phyloP scores from a whole-genome alignment of 202 grass and related monocot genomes.

The Schoenoplectus tabernaemontani region DNA sequence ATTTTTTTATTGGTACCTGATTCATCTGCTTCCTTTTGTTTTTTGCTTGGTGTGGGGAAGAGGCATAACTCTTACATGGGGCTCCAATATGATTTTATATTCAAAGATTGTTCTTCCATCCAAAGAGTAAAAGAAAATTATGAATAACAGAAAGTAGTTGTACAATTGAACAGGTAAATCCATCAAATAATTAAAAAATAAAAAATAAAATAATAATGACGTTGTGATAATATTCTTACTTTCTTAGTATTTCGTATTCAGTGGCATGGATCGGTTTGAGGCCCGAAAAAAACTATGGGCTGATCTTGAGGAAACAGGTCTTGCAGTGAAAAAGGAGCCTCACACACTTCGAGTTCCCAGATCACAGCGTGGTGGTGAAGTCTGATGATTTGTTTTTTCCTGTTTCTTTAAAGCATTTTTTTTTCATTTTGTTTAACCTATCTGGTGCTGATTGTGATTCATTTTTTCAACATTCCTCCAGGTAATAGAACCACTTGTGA shows the following conservation, averaged over 20 bases:
- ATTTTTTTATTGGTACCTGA: background rate
- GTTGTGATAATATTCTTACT: slow-evolving; percentile 14
- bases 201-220: background rate
- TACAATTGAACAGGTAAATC: background rate
- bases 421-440: slow-evolving; percentile 9
- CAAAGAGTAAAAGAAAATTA: background rate
- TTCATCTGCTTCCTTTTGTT: background rate
- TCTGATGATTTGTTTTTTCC: slow-evolving; percentile 40
- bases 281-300: slow-evolving; percentile 90
- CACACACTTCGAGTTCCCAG: slow-evolving; percentile 87
- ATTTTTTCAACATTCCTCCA: slow-evolving; percentile 35
- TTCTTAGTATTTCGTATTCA: slow-evolving; percentile 28
- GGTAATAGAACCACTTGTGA: slow-evolving; percentile 96
- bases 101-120: background rate
- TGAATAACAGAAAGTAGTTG: background rate
- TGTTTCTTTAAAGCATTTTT: slow-evolving; percentile 17
- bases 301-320: slow-evolving; percentile 78
- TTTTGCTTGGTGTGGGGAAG: background rate
- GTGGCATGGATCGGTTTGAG: slow-evolving; percentile 93
- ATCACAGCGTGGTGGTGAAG: slow-evolving; percentile 97
- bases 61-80: background rate
- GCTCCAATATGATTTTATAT: background rate
- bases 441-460: slow-evolving; percentile 1
- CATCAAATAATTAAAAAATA: background rate
- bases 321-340: slow-evolving; percentile 90